phyloP scores from a whole-genome alignment of 176 grass and related monocot genomes.

The Lolium perenne region DNA sequence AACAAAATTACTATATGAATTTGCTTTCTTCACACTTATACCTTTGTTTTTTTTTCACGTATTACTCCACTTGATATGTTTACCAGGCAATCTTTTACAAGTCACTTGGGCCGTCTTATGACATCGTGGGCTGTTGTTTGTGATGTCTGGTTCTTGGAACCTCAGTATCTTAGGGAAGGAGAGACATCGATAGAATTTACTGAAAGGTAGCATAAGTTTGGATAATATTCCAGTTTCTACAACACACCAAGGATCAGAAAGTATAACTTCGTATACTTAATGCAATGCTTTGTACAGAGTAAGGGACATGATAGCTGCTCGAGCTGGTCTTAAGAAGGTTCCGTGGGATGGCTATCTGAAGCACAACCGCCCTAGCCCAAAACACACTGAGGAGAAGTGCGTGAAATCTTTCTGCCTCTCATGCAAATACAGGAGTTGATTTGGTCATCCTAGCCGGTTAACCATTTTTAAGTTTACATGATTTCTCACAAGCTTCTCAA shows the following conservation, averaged over 20 bases:
- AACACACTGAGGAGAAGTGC: conserved; percentile 92
- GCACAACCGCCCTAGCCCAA: conserved; percentile 92
- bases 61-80: conserved; percentile 31
- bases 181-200: conserved; percentile 94
- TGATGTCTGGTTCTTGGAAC: conserved; percentile 99
- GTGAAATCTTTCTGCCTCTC: neutral
- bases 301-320: conserved; percentile 94
- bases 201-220: conserved; percentile 72
- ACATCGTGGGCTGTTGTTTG: conserved; percentile 99
- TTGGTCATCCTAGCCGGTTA: neutral
- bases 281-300: conserved; percentile 64
- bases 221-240: neutral
- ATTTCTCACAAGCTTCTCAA: conserved; percentile 38
- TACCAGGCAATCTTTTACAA: conserved; percentile 93
- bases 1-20: conserved; percentile 13
- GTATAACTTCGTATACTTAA: conserved; percentile 14
- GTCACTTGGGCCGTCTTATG: conserved; percentile 85
- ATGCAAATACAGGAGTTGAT: neutral
- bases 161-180: conserved; percentile 79
- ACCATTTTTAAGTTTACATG: neutral
- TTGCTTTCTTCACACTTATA: conserved; percentile 9
- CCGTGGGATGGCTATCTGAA: conserved; percentile 99
- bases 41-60: conserved; percentile 22
- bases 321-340: conserved; percentile 96
- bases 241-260: neutral